phyloP scores from a whole-genome alignment of 1,284 basidiomycete genomes.

The Pisolithus thermaeus region DNA sequence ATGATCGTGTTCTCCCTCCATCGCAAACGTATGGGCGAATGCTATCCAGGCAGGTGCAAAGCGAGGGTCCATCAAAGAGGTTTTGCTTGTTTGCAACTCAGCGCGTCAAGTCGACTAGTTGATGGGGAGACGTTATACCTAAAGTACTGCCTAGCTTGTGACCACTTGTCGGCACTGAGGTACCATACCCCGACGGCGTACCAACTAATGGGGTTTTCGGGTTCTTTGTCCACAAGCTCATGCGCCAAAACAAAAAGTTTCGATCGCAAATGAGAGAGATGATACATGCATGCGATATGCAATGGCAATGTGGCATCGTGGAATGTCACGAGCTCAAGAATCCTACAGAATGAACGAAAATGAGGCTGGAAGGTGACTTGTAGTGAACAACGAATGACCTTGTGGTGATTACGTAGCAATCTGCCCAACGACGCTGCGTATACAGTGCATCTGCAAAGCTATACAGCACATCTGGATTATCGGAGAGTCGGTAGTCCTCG shows the following conservation, averaged over 20 bases:
- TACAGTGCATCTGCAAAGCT: conserved; percentile 92
- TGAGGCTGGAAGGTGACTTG: not conserved
- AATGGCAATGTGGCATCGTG: conserved; percentile 86
- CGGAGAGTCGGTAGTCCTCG: conserved; percentile 72
- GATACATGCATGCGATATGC: conserved; percentile 97
- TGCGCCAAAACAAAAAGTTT: conserved; percentile 95
- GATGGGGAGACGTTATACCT: conserved; percentile 47
- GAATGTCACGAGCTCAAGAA: conserved; percentile 73
- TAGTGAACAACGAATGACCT: conserved; percentile 39
- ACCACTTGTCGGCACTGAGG: conserved; percentile 78
- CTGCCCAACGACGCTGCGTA: conserved; percentile 84
- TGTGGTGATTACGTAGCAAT: conserved; percentile 86
- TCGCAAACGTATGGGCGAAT: conserved; percentile 94
- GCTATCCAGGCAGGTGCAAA: conserved; percentile 97
- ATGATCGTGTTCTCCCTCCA: conserved; percentile 97
- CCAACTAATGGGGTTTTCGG: conserved; percentile 91
- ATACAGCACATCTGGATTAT: conserved; percentile 90
- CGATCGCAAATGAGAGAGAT: conserved; percentile 85
- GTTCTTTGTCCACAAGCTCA: conserved; percentile 90
- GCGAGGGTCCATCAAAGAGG: conserved; percentile 92
- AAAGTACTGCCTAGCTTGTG: conserved; percentile 87
- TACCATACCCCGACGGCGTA: conserved; percentile 99
- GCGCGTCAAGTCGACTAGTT: not conserved
- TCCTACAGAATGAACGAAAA: conserved; percentile 43
- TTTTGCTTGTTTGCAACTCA: conserved; percentile 58